Evolutionary conservation across 345 rosid genomes (phyloP).

Genomic region (Salix brachista): DNA sequence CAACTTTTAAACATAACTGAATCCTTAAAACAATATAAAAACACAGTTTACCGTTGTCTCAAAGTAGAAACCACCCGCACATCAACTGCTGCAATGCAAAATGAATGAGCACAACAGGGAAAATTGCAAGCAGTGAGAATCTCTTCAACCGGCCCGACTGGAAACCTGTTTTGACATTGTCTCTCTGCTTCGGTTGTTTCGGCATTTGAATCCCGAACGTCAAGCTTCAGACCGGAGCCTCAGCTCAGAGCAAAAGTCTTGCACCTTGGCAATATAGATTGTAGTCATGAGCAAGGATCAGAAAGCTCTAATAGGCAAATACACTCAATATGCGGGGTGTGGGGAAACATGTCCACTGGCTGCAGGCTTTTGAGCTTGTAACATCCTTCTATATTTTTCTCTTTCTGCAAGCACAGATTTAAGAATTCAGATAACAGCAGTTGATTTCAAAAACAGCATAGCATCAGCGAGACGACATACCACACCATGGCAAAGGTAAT

Average conservation of each 20-base stretch:
- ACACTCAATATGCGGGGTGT: constrained; percentile 92
- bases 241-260: background rate
- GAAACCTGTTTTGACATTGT: too few species aligned
- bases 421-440: constrained; percentile 12
- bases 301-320: constrained; percentile 74
- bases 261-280: background rate
- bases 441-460: background rate
- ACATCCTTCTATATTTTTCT: constrained; percentile 59
- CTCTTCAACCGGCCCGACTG: too few species aligned
- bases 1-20: too few species aligned
- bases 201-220: background rate
- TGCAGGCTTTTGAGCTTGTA: constrained; percentile 68
- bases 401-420: constrained; percentile 43
- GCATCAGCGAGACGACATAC: constrained; percentile 33
- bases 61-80: too few species aligned
- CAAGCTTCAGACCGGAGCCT: background rate
- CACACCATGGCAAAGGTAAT: constrained; percentile 87
- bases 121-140: too few species aligned
- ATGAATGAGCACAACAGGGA: too few species aligned
- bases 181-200: too few species aligned
- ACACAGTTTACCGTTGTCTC: too few species aligned
- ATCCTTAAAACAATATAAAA: too few species aligned
- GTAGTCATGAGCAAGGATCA: constrained; percentile 22
- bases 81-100: too few species aligned
- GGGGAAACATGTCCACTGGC: constrained; percentile 97